Evolutionary conservation across 108 stramenopile species (phyloP).

Genomic region (Conticribra guillardii): DNA sequence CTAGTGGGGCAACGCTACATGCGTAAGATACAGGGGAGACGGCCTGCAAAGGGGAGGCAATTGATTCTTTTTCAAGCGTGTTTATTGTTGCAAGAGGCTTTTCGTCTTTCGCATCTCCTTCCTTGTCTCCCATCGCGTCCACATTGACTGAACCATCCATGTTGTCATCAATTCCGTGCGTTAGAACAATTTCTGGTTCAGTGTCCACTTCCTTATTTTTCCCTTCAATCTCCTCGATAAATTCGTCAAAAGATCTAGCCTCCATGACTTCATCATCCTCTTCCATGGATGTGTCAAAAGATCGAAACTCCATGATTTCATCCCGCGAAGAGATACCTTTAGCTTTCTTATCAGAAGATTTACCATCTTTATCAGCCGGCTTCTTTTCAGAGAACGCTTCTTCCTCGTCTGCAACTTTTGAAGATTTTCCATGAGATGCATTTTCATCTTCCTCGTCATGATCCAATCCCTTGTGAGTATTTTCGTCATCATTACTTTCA

Average conservation of each 20-base stretch:
- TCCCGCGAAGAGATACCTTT: neutral
- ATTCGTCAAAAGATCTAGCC: too few relatives aligned
- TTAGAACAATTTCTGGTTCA: constrained; percentile 3
- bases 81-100: too few relatives aligned
- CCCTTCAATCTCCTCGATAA: neutral
- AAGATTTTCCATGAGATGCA: neutral
- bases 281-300: neutral
- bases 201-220: neutral
- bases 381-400: neutral
- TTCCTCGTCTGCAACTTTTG: neutral
- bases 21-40: neutral
- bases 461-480: too few relatives aligned
- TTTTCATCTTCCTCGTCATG: neutral
- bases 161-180: neutral
- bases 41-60: neutral
- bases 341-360: neutral
- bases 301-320: neutral
- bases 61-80: neutral
- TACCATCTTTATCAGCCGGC: neutral
- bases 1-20: neutral
- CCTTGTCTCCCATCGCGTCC: too few relatives aligned
- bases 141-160: too few relatives aligned
- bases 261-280: neutral
- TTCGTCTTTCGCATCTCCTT: too few relatives aligned
- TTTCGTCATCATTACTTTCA: constrained; percentile 3